Percentiles rank a stretch among this genome's conserved stretches.
These are phyloP conservation scores for Wickerhamiella occidentalis DNA, from an alignment of 805 yeast species.

Conservation along the genomic window DNA sequence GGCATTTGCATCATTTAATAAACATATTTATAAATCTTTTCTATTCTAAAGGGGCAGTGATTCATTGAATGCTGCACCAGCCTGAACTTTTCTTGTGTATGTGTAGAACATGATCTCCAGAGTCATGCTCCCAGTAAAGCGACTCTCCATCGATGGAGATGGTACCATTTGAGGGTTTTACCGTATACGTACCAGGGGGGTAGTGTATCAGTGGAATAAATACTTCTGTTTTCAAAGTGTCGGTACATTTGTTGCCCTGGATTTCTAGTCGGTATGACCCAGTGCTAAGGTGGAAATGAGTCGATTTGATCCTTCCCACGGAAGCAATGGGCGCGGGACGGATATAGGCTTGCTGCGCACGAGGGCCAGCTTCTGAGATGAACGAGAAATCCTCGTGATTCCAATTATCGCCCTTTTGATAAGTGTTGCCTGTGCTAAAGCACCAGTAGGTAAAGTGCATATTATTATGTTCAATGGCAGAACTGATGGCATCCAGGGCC, in stretches of 20 bases:
- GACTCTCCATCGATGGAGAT: slow-evolving; percentile 42
- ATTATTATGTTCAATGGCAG: slow-evolving; percentile 61
- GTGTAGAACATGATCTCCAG: slow-evolving; percentile 28
- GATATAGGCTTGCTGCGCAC: slow-evolving; percentile 55
- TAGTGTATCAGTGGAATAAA: slow-evolving; percentile 65
- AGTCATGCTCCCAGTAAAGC: slow-evolving; percentile 59
- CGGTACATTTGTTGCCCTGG: slow-evolving; percentile 10
- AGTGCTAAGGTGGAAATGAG: slow-evolving; percentile 17
- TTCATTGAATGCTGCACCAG: slow-evolving; percentile 11
- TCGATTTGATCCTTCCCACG: slow-evolving; percentile 15
- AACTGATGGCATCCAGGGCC: slow-evolving; percentile 69
- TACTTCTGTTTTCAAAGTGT: slow-evolving; percentile 35
- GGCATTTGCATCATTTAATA: no score
- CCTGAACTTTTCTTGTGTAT: slow-evolving; percentile 10
- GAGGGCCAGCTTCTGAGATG: slow-evolving; percentile 48
- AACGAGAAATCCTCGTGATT: slow-evolving; percentile 85
- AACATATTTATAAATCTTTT: no score
- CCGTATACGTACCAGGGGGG: slow-evolving; percentile 36
- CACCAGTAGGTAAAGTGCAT: slow-evolving; percentile 77
- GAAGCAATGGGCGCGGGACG: slow-evolving; percentile 55
- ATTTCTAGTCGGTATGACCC: slow-evolving; percentile 15
- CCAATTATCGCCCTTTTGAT: slow-evolving; percentile 82
- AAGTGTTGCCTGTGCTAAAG: slow-evolving; percentile 57
- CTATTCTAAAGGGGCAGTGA: no score
- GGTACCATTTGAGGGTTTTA: slow-evolving; percentile 46